Evolutionary conservation across 257 asterid species (phyloP), one percentile per base, ranked within the genome.

Genomic region (Ilex asprella): DNA sequence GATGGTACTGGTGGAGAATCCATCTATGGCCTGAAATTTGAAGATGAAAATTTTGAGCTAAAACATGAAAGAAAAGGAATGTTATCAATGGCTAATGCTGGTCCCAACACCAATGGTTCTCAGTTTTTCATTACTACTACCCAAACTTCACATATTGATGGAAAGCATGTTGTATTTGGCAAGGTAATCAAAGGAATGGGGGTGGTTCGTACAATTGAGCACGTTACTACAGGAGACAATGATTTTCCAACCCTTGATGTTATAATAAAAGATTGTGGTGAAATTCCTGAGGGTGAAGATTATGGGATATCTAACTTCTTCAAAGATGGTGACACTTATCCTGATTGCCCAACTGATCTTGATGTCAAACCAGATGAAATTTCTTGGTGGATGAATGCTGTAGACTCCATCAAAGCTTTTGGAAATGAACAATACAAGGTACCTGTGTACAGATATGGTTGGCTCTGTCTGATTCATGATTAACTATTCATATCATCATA

Each of bases 161-260:
- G 92, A 61, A 80, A 88, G 46, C 79, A 84, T 51, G 95, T 88
- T 58, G 96, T 88, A 53, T 88, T 88, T 72, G 95, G 96, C 15
- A 79, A 79, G 71, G 83, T 85, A 55, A 68, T 81, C 58, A 85
- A 72, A 75, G 96, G 96, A 60, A 72, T 88, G 66, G 87, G 86
- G 30, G 75, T 81, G 67, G 70, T 88, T 57, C 94, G 96, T 60
- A 61, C 81, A 21, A 73, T 88, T 67, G 96, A 88, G 74, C 76
- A 67, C 76, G 76, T 72, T 32, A 58, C 69, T 5, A 73, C 75
- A 12, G 69, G 15, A 5, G 85, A 76, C 27, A 73, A 74, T 31
- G 50, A 65, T 57, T 57, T 12, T 66, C 92, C 96, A 3, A 60
- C 69, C 47, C 63, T 65, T 64, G 86, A 82, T 68, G 80, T 83